Evolutionary conservation across 495 filamentous ascomycete genomes (phyloP).

Genomic region (Parathielavia appendiculata): DNA sequence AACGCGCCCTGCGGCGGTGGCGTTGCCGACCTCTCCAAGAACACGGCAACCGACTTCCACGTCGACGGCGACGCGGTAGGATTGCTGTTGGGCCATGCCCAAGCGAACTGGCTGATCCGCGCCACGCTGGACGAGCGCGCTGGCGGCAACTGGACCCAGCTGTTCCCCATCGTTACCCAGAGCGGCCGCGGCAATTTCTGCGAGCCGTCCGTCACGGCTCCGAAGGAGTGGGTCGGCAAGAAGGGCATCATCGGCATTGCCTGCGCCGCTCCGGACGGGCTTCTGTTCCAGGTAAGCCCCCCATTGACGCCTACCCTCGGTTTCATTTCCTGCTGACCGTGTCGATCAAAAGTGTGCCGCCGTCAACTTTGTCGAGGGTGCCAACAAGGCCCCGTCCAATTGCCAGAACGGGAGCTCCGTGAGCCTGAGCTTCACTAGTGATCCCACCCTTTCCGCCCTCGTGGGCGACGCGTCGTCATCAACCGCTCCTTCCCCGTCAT

Average conservation of each 20-base stretch:
- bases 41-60: slow-evolving; percentile 43
- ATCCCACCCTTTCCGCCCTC: slow-evolving; percentile 32
- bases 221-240: slow-evolving; percentile 42
- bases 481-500: neutral
- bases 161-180: slow-evolving; percentile 44
- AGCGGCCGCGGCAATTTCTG: slow-evolving; percentile 45
- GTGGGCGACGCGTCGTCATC: slow-evolving; percentile 15
- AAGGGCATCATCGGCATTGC: slow-evolving; percentile 46
- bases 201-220: slow-evolving; percentile 35
- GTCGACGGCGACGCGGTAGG: slow-evolving; percentile 46
- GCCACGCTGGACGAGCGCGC: slow-evolving; percentile 42
- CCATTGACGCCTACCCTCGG: neutral
- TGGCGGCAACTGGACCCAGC: slow-evolving; percentile 44
- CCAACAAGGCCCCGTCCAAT: slow-evolving; percentile 14
- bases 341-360: slow-evolving; percentile 36
- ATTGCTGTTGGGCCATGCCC: slow-evolving; percentile 39
- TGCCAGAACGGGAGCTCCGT: slow-evolving; percentile 45
- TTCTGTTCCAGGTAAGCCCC: slow-evolving; percentile 47
- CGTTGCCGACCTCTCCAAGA: slow-evolving; percentile 32
- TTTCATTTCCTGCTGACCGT: neutral
- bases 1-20: slow-evolving; percentile 47
- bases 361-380: slow-evolving; percentile 48
- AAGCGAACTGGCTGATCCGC: slow-evolving; percentile 47
- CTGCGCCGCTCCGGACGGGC: slow-evolving; percentile 41
- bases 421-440: slow-evolving; percentile 32